A percentile compares a stretch with the other conserved stretches of the same genome.
Evolutionary conservation across 306 rosid genomes (phyloP).

Genomic region (Medicago lupulina): DNA sequence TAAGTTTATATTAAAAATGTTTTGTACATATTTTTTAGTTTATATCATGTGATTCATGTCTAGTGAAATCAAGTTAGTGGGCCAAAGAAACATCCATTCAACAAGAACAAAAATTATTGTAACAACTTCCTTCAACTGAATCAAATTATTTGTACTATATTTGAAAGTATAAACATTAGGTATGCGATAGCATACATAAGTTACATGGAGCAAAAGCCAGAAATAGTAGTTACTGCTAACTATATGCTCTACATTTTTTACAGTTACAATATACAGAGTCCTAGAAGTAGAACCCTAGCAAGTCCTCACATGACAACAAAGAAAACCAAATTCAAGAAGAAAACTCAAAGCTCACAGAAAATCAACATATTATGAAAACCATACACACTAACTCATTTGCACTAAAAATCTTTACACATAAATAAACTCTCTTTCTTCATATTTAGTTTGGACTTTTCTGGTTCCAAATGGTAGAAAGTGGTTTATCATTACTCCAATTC

Average conservation of each 20-base stretch:
- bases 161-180: not conserved
- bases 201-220: not conserved
- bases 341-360: not conserved
- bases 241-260: not conserved
- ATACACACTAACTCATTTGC: not conserved
- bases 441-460: constrained; percentile 24
- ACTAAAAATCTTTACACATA: not conserved
- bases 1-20: no score
- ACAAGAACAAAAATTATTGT: not conserved
- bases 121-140: not conserved
- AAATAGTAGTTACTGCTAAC: no score
- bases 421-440: not conserved
- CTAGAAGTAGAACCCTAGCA: not conserved
- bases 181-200: constrained; percentile 1
- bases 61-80: no score
- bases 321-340: not conserved
- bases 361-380: not conserved
- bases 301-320: not conserved
- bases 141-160: not conserved
- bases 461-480: constrained; percentile 45
- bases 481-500: constrained; percentile 36
- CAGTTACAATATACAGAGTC: not conserved
- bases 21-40: no score
- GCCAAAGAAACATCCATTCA: not conserved
- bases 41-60: no score